Base-by-base conservation (phyloP, 2,329 filamentous ascomycete genomes). In the Botrytis sinoallii region DNA sequence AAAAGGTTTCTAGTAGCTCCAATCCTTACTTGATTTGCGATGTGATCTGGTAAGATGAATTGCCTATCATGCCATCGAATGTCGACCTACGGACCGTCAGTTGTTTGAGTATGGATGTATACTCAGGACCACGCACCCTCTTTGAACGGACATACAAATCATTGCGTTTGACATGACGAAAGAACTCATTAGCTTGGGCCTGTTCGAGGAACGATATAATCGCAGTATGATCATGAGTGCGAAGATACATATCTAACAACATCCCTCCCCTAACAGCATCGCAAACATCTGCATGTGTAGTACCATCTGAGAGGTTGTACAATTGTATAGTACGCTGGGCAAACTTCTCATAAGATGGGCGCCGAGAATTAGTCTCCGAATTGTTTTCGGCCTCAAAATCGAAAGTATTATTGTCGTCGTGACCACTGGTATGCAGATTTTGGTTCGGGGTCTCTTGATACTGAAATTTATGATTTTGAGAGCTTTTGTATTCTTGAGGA, bases 1-100 rank as follows among this genome's bases (percentile, higher is more conserved):
- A 95, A 83, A 55, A 97, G 81, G 78, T 95, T 96, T 74, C 93
- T 89, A 60, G 89, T 92, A 22, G 92, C 92, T 22, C 93, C 92
- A 66, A 82, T 84, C 57, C 82, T 82, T 72, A 95, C 86, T 79
- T 92, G 92, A 80, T 87, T 85, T 35, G 87, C 86, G 70, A 94
- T 85, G 80, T 93, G 89, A 4, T 84, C 83, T 2, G 88, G 85
- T 14, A 95, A 84, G 46, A 86, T 85, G 79, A 91, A 94, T 78
- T 95, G 93, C 20, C 89, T 88, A 52, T 93, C 88, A 70, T 86
- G 88, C 93, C 93, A 95, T 74, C 84, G 85, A 55, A 93, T 85
- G 22, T 90, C 86, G 66, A 94, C 84, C 92, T 95, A 74, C 67
- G 48, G 68, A 25, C 42, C 35, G 48, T 71, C 42, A 75, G 29